Base-by-base conservation (phyloP, 1,284 basidiomycete genomes). In the Pholiota adiposa region DNA sequence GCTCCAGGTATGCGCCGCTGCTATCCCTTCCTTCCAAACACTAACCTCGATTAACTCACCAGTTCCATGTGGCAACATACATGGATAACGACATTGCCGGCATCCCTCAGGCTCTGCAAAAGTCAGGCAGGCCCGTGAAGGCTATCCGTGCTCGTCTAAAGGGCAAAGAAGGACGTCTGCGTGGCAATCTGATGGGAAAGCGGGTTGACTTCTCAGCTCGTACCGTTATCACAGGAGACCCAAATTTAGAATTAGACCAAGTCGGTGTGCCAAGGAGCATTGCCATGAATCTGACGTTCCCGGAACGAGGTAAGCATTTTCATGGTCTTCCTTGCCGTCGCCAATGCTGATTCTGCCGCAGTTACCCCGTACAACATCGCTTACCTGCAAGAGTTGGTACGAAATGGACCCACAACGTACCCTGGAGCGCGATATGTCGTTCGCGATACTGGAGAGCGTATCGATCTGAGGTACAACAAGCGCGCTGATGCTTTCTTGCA, bases 81-180 rank as follows among this genome's bases (percentile, higher is more conserved):
- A 99, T 99, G 97, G 97, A 99, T 74, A 99, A 99, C 73, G 96
- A 99, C 73, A 97, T 99, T 65, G 96, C 97, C 31, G 97, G 97
- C 59, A 95, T 98, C 43, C 97, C 97, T 0, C 96, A 98, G 73
- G 96, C 97, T 0, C 78, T 98, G 70, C 97, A 99, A 73, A 99
- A 99, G 76, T 97, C 95, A 31, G 97, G 97, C 34, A 87, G 97
- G 63, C 97, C 97, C 7, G 93, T 99, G 67, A 99, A 99, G 78
- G 97, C 97, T 40, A 98, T 99, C 70, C 94, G 97, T 64, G 96
- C 97, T 4, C 92, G 97, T 64, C 83, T 99, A 59, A 99, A 99
- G 84, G 97, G 97, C 61, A 99, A 99, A 75, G 97, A 99, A 75
- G 97, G 97, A 48, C 94, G 97, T 72, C 83, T 99, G 55, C 89